A percentile compares a stretch with the other conserved stretches of the same genome.
These are phyloP conservation scores for Gossypium armourianum DNA, from an alignment of 441 rosid species.

Conservation along the genomic window DNA sequence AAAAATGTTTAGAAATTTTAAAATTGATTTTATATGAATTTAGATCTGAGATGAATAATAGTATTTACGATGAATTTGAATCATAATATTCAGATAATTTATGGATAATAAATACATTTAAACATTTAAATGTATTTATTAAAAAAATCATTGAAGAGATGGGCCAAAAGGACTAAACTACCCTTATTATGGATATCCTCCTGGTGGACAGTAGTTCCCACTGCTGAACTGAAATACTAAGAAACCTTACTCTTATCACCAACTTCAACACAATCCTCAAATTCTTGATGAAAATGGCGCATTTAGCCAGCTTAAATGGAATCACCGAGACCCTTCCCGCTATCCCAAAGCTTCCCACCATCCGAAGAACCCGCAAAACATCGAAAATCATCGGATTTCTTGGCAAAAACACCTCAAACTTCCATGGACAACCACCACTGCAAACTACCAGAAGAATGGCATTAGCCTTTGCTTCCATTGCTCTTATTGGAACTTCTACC, in stretches of 20 bases:
- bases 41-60: no score
- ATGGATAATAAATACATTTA: no score
- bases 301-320: constrained; percentile 34
- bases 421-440: constrained; percentile 16
- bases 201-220: constrained; percentile 31
- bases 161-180: constrained; percentile 21
- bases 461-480: constrained; percentile 45
- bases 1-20: no score
- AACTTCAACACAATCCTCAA: not conserved
- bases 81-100: no score
- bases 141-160: not conserved
- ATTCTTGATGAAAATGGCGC: constrained; percentile 27
- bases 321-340: constrained; percentile 27
- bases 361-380: constrained; percentile 23
- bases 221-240: constrained; percentile 18
- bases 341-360: constrained; percentile 22
- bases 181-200: constrained; percentile 36
- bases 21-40: no score
- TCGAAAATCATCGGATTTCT: constrained; percentile 19
- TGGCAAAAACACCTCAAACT: constrained; percentile 21
- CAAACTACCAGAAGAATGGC: constrained; percentile 46
- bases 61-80: no score
- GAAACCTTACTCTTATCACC: not conserved
- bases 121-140: not conserved
- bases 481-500: constrained; percentile 28